Base-by-base conservation (phyloP, 371 early-diverging fungal genomes). In the Mortierella sp. region DNA sequence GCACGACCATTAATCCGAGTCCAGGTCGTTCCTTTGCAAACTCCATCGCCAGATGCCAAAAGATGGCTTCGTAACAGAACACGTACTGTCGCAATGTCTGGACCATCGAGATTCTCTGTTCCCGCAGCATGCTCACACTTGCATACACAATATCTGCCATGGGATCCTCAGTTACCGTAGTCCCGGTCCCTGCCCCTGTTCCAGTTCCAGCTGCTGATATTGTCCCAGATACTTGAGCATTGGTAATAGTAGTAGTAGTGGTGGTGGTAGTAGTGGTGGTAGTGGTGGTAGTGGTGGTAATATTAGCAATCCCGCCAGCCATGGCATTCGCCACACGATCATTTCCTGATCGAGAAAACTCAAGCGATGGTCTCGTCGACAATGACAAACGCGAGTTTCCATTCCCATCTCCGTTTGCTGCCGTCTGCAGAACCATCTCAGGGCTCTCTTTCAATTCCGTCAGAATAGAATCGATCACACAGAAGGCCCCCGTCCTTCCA, bases 401-500 rank as follows among this genome's bases (percentile, higher is more conserved):
- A 46, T 41, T 34, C 23, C 39, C 41, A 14, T 23, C 39, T 15
- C 21, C 49, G 3, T 27, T 8, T 30, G 21, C 42, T 15, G 31
- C 4, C 14, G 23, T 43, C 1, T 64, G 42, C 65, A 60, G 27
- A 19, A 70, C 56, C 37, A 19, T 17, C 48, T 50, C 41, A 0
- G 60, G 70, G 19, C 51, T 32, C 6, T 82, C 65, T 43, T 70
- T 56, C 27, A 84, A 61, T 44, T 80, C 72, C 17, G 64, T 62
- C 24, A 89, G 67, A 0, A 90, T 87, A 7, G 90, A 83, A 79
- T 95, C 95, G 51, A 96, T 87, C 17, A 90, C 84, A 72, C 95
- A 93, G 72, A 97, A 96, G 0, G 95, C 93, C 4, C 98, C 99
- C 0, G 99, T 95, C 49, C 99, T 85, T 15, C 99, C 99, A 62